Evolutionary conservation across 2,329 filamentous ascomycete species (phyloP).

Genomic region (Bretziella fagacearum): DNA sequence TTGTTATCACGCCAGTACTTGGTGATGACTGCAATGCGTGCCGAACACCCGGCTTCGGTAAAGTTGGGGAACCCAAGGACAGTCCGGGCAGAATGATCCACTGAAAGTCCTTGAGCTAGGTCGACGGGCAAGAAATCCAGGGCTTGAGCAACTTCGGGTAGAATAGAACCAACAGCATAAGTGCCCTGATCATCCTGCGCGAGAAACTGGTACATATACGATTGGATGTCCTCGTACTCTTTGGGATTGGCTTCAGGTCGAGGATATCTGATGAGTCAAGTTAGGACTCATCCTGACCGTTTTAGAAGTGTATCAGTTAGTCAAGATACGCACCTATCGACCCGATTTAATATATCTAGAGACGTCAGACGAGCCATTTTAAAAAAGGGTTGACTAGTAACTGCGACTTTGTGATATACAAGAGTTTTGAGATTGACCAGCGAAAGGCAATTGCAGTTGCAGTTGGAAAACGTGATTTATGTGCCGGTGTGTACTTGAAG

Average conservation of each 20-base stretch:
- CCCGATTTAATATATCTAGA: constrained; percentile 36
- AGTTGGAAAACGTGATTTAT: no score
- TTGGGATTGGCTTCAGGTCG: constrained; percentile 47
- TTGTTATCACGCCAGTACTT: constrained; percentile 50
- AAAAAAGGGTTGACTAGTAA: not conserved
- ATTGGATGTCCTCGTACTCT: constrained; percentile 36
- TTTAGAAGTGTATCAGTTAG: no score
- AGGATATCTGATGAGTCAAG: constrained; percentile 50
- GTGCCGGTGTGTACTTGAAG: no score
- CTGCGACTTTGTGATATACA: no score
- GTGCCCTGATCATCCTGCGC: constrained; percentile 46
- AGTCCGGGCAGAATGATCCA: constrained; percentile 43
- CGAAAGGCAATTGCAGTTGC: no score
- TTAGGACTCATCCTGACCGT: no score
- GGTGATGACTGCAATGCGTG: constrained; percentile 37
- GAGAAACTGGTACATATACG: constrained; percentile 49
- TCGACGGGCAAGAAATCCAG: constrained; percentile 31
- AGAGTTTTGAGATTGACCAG: no score
- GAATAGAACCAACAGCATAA: constrained; percentile 45
- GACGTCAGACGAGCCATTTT: constrained; percentile 19
- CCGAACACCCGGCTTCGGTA: constrained; percentile 46
- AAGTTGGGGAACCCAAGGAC: constrained; percentile 44
- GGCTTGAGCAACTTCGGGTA: constrained; percentile 31
- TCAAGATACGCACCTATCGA: constrained; percentile 30
- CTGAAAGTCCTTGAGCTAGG: constrained; percentile 40